These are phyloP conservation scores for Elongisporangium anandrum DNA, from an alignment of 352 stramenopile genomes.

Conservation along the genomic window DNA sequence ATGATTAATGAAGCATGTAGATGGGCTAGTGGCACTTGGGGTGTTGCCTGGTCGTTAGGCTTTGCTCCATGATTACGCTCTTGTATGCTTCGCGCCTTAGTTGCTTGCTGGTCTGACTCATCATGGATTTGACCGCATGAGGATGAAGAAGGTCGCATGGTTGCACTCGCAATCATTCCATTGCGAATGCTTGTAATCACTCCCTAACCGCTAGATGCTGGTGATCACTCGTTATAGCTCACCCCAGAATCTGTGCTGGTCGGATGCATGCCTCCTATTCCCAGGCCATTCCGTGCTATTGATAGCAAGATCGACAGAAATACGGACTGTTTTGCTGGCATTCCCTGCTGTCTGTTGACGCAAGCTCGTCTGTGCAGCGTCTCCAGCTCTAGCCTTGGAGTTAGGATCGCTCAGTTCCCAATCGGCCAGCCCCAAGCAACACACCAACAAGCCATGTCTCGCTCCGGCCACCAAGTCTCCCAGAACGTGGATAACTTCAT, in stretches of 20 bases:
- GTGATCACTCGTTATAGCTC: background rate
- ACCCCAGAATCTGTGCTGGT: background rate
- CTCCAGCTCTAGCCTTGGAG: background rate
- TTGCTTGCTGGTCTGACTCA: too few relatives aligned
- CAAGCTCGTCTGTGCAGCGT: background rate
- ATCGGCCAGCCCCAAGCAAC: background rate
- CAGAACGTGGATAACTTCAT: conserved; percentile 84
- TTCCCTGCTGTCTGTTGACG: too few relatives aligned
- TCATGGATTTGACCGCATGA: too few relatives aligned
- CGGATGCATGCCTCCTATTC: background rate
- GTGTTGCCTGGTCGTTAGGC: too few relatives aligned
- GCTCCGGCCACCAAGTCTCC: conserved; percentile 50
- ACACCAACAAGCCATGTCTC: conserved; percentile 34
- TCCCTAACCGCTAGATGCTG: background rate
- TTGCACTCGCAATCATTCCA: too few relatives aligned
- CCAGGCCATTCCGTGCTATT: background rate
- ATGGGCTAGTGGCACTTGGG: too few relatives aligned
- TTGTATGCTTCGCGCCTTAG: too few relatives aligned
- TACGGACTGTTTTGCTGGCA: background rate
- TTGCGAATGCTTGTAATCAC: too few relatives aligned
- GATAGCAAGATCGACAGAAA: background rate
- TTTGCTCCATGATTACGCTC: too few relatives aligned
- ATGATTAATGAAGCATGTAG: too few relatives aligned
- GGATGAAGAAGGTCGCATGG: too few relatives aligned
- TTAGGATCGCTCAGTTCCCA: background rate